Conservation (phyloP, 495 filamentous ascomycete genomes). For the Penicillium flavigenum region DNA sequence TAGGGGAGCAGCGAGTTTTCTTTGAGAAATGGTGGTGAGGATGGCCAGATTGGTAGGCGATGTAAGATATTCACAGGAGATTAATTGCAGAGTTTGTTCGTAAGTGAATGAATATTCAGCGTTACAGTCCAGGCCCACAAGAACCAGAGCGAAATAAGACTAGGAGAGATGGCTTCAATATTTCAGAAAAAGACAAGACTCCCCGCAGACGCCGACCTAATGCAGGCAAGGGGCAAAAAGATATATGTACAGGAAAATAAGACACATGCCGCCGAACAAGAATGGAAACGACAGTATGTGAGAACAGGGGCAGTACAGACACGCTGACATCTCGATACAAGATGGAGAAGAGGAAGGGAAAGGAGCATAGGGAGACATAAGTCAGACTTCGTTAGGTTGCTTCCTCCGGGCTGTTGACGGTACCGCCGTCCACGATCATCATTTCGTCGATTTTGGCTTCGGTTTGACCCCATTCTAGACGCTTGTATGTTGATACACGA, state of each 20-base stretch:
- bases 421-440: constrained; percentile 82
- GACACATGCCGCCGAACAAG: constrained; percentile 7
- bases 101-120: constrained; percentile 1
- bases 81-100: not conserved
- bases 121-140: not conserved
- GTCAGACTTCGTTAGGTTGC: constrained; percentile 13
- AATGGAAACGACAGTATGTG: constrained; percentile 21
- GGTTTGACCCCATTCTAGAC: constrained; percentile 79
- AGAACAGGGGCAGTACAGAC: constrained; percentile 15
- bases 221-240: constrained; percentile 24
- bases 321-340: constrained; percentile 5
- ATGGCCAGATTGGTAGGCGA: not conserved
- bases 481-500: constrained; percentile 85
- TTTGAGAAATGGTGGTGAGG: constrained; percentile 87
- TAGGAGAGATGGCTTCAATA: constrained; percentile 22
- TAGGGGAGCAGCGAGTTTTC: constrained; percentile 60
- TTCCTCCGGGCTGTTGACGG: constrained; percentile 43
- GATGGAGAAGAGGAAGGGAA: constrained; percentile 16
- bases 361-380: constrained; percentile 12
- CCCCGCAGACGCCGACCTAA: constrained; percentile 27
- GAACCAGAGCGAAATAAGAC: constrained; percentile 11
- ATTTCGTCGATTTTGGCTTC: constrained; percentile 74
- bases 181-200: constrained; percentile 25
- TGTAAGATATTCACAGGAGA: not conserved
- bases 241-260: constrained; percentile 31